phyloP scores from a whole-genome alignment of 345 rosid species.

The Hibiscus syriacus region DNA sequence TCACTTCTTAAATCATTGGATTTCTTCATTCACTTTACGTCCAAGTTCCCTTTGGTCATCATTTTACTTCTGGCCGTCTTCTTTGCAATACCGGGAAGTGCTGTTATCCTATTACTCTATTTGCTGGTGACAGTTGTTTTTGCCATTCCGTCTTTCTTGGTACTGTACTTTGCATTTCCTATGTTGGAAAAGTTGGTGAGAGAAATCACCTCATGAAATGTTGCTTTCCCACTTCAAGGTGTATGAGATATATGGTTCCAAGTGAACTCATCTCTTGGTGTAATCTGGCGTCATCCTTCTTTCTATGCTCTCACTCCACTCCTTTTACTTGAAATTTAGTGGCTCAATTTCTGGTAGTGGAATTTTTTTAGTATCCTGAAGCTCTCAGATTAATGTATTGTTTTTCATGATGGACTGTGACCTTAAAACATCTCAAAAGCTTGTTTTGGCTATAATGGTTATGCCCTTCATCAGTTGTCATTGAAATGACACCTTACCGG shows the following conservation, averaged over 20 bases:
- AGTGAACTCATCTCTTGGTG: neutral
- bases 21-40: slow-evolving; percentile 47
- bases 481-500: neutral
- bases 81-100: slow-evolving; percentile 54
- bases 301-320: neutral
- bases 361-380: neutral
- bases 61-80: slow-evolving; percentile 39
- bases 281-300: neutral
- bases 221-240: neutral
- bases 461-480: neutral
- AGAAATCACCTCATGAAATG: slow-evolving; percentile 29
- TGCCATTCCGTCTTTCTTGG: slow-evolving; percentile 47
- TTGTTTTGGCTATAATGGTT: neutral
- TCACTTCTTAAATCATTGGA: slow-evolving; percentile 44
- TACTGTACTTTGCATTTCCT: slow-evolving; percentile 52
- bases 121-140: slow-evolving; percentile 47
- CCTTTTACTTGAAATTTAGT: neutral
- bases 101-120: slow-evolving; percentile 42
- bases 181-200: slow-evolving; percentile 54
- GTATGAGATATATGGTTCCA: neutral
- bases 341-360: neutral
- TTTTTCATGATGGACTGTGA: neutral
- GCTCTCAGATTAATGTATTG: slow-evolving; percentile 1
- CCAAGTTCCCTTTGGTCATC: slow-evolving; percentile 51
- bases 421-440: neutral